phyloP scores from a whole-genome alignment of 352 stramenopile species.

The Phytophthora hibernalis region DNA sequence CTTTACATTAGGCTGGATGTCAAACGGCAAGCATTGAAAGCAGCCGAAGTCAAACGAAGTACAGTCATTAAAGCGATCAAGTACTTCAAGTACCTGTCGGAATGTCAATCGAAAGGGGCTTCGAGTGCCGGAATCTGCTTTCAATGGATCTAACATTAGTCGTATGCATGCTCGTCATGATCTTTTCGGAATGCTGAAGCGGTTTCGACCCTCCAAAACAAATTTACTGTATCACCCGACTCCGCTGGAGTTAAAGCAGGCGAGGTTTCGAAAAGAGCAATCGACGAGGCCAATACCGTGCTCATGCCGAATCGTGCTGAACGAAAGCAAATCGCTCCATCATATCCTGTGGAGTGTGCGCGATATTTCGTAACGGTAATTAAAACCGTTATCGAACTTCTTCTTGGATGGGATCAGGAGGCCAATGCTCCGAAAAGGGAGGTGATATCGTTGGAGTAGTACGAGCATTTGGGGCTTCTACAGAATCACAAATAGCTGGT shows the following conservation, averaged over 20 bases:
- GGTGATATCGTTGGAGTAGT: slow-evolving; percentile 39
- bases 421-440: not conserved
- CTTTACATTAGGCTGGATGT: slow-evolving; percentile 35
- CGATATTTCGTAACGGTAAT: slow-evolving; percentile 30
- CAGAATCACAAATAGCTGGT: slow-evolving; percentile 35
- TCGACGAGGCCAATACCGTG: not conserved
- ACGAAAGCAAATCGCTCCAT: slow-evolving; percentile 18
- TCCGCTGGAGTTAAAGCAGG: not conserved
- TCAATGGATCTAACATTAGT: slow-evolving; percentile 31
- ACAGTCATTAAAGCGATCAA: slow-evolving; percentile 20
- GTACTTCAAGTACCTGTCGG: slow-evolving; percentile 19
- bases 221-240: slow-evolving; percentile 26
- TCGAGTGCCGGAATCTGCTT: slow-evolving; percentile 12
- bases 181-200: slow-evolving; percentile 29
- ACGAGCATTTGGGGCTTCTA: slow-evolving; percentile 26
- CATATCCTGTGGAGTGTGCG: slow-evolving; percentile 31
- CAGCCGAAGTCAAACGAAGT: not conserved
- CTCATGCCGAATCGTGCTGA: not conserved
- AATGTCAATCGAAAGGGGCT: slow-evolving; percentile 16
- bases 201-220: slow-evolving; percentile 34
- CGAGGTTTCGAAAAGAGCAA: not conserved
- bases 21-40: slow-evolving; percentile 13
- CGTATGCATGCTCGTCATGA: slow-evolving; percentile 1
- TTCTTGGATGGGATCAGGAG: slow-evolving; percentile 32
- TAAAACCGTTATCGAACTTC: slow-evolving; percentile 15